Conservation (phyloP, 495 filamentous ascomycete genomes). For the Aspergillus campestris region DNA sequence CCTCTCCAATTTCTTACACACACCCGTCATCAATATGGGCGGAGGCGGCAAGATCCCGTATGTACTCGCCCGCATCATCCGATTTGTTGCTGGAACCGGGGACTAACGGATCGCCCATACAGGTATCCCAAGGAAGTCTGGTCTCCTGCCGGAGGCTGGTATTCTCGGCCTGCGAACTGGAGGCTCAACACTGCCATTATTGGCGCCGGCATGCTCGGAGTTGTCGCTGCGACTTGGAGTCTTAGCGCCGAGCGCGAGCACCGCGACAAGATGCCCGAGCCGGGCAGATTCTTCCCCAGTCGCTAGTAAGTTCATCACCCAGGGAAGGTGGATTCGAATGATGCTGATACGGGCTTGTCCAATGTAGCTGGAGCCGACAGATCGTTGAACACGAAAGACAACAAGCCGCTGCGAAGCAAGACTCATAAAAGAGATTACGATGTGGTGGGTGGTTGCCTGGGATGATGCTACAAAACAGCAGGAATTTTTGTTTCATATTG, state of each 20-base stretch:
- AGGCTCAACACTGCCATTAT: slow-evolving; percentile 86
- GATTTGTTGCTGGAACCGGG: neutral
- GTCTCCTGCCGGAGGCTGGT: slow-evolving; percentile 98
- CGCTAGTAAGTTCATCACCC: slow-evolving; percentile 64
- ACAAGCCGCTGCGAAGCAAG: slow-evolving; percentile 45
- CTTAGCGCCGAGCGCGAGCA: slow-evolving; percentile 76
- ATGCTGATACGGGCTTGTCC: slow-evolving; percentile 12
- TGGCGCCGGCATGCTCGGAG: slow-evolving; percentile 59
- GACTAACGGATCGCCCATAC: slow-evolving; percentile 17
- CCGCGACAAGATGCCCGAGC: slow-evolving; percentile 78
- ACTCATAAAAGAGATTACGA: slow-evolving; percentile 27
- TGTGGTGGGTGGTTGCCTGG: slow-evolving; percentile 8
- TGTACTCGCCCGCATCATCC: slow-evolving; percentile 22
- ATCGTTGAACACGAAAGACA: slow-evolving; percentile 78
- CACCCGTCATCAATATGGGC: slow-evolving; percentile 36
- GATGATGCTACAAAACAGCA: slow-evolving; percentile 19
- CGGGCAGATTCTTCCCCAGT: slow-evolving; percentile 84
- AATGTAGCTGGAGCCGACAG: slow-evolving; percentile 77
- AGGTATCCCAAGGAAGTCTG: slow-evolving; percentile 99
- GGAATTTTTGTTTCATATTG: slow-evolving; percentile 27
- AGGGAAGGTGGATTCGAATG: slow-evolving; percentile 2
- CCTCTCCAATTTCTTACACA: slow-evolving; percentile 18
- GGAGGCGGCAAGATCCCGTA: slow-evolving; percentile 85
- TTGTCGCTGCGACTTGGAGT: slow-evolving; percentile 66
- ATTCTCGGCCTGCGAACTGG: slow-evolving; percentile 90